Percentiles rank a stretch among this genome's conserved stretches.
Evolutionary conservation across 2,329 filamentous ascomycete genomes (phyloP).

Genomic region (Bipolaris oryzae): DNA sequence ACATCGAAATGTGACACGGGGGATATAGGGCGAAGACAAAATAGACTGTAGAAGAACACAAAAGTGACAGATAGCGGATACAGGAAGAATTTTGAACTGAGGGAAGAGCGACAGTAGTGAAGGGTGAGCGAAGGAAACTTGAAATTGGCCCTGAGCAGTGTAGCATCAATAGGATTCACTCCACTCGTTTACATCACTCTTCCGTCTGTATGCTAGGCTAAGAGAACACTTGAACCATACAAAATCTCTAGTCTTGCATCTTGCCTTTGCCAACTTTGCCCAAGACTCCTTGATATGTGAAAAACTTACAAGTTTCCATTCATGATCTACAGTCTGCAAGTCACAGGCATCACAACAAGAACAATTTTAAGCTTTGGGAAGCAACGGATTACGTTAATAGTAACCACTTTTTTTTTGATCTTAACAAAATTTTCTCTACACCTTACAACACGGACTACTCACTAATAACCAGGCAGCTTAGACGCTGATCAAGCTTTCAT

Average conservation of each 20-base stretch:
- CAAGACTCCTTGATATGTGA: neutral
- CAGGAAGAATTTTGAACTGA: neutral
- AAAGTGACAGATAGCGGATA: neutral
- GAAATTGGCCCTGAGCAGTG: neutral
- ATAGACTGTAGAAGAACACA: neutral
- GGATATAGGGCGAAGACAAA: neutral
- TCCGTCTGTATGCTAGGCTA: no score
- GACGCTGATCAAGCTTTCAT: slow-evolving; percentile 6
- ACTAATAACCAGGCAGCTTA: neutral
- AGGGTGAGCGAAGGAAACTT: neutral
- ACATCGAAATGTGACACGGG: neutral
- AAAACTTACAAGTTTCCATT: neutral
- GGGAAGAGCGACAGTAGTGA: neutral
- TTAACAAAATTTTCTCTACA: neutral
- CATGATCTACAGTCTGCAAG: neutral
- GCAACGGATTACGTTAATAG: neutral
- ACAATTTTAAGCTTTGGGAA: neutral
- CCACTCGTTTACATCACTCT: neutral
- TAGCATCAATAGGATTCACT: neutral
- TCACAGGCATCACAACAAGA: neutral
- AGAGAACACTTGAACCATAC: neutral
- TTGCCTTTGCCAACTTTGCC: no score
- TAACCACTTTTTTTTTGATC: neutral
- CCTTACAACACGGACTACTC: neutral
- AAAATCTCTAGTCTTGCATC: neutral